phyloP scores from a whole-genome alignment of 257 asterid genomes.

The Lycium barbarum region DNA sequence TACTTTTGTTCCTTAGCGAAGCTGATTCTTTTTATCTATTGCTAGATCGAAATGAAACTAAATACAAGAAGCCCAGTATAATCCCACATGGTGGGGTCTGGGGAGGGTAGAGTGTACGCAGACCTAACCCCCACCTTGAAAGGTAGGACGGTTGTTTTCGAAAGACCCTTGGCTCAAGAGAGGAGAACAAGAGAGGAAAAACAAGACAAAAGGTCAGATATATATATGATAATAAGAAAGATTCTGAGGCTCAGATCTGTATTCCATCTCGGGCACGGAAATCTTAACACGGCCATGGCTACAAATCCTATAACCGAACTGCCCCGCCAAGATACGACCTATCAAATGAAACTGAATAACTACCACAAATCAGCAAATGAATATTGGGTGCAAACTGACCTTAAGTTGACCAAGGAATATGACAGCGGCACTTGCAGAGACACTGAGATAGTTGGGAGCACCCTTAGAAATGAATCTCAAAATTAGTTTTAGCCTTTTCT shows the following conservation, averaged over 20 bases:
- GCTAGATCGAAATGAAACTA: not conserved
- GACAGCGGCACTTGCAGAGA: not conserved
- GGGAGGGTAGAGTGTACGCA: no score
- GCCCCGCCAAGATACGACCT: constrained; percentile 19
- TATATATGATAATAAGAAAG: not conserved
- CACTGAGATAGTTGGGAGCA: not conserved
- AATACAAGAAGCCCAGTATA: no score
- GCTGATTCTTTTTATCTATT: no score
- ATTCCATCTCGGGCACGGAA: not conserved
- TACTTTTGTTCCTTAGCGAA: no score
- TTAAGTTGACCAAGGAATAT: not conserved
- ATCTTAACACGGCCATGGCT: not conserved
- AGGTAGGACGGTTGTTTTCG: no score
- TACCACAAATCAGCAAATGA: not conserved
- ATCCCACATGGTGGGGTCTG: no score
- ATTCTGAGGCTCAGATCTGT: constrained; percentile 4
- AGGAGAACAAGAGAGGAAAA: no score
- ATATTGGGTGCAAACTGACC: not conserved
- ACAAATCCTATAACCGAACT: not conserved
- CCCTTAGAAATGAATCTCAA: not conserved
- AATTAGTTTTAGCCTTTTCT: constrained; percentile 10
- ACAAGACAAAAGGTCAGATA: no score
- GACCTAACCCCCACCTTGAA: no score
- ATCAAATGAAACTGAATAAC: not conserved
- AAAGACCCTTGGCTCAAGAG: no score